These are phyloP conservation scores for Epichloe typhina DNA, from an alignment of 2,329 filamentous ascomycete species.

Conservation along the genomic window DNA sequence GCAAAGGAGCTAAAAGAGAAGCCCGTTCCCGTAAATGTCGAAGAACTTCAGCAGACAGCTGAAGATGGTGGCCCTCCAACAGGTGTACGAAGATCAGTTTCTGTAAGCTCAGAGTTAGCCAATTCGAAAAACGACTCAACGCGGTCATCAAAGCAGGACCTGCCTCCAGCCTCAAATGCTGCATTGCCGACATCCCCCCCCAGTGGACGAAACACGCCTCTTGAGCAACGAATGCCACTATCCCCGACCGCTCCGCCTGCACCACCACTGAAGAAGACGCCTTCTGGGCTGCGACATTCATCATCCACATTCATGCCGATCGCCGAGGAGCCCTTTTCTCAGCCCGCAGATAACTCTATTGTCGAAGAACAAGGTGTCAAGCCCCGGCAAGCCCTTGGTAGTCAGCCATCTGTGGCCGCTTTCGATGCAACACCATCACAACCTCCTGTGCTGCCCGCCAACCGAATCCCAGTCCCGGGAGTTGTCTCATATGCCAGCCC, in stretches of 20 bases:
- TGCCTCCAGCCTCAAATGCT: conserved; percentile 9
- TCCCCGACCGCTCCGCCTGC: background rate
- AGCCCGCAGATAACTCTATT: conserved; percentile 8
- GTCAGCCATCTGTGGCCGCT: conserved; percentile 11
- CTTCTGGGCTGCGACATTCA: conserved; percentile 10
- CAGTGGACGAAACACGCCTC: background rate
- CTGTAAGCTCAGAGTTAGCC: conserved; percentile 14
- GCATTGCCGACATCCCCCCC: background rate
- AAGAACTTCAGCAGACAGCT: conserved; percentile 52
- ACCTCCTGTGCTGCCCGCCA: background rate
- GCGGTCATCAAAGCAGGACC: conserved; percentile 11
- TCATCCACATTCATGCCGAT: conserved; percentile 25
- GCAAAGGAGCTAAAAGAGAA: conserved; percentile 28
- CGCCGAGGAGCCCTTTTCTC: conserved; percentile 25
- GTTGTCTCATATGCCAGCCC: conserved; percentile 38
- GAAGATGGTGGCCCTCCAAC: conserved; percentile 30
- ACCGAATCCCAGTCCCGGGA: conserved; percentile 25
- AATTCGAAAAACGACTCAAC: conserved; percentile 6
- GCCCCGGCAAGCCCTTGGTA: conserved; percentile 3
- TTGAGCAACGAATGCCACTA: background rate
- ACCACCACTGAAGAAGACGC: conserved; percentile 12
- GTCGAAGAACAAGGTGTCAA: conserved; percentile 4
- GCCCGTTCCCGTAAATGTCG: conserved; percentile 48
- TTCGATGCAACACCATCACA: conserved; percentile 9
- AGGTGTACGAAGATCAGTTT: conserved; percentile 16